Evolutionary conservation across 2,329 filamentous ascomycete species (phyloP).

Genomic region (Aspergillus pseudoterreus): DNA sequence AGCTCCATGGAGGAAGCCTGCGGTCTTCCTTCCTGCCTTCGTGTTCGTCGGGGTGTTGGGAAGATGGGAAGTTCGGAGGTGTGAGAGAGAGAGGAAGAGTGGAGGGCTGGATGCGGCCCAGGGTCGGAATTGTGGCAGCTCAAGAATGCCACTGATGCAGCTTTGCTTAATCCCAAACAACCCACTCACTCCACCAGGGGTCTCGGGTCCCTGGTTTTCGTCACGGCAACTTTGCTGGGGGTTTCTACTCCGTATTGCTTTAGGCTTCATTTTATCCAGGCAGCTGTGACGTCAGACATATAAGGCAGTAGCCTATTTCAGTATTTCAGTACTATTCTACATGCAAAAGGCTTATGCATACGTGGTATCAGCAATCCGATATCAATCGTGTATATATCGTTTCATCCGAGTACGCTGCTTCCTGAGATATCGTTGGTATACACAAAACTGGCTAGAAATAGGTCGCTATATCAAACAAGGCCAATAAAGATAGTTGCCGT

Average conservation of each 20-base stretch:
- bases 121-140: background rate
- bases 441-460: background rate
- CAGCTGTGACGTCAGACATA: no score
- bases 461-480: background rate
- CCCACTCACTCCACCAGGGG: background rate
- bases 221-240: background rate
- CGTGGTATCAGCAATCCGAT: no score
- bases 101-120: background rate
- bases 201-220: background rate
- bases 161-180: conserved; percentile 4
- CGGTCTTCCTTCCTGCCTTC: background rate
- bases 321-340: no score
- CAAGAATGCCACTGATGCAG: conserved; percentile 5
- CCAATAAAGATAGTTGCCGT: background rate
- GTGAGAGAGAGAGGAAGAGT: background rate
- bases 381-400: no score
- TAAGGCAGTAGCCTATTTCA: no score
- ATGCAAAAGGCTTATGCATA: no score
- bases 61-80: background rate
- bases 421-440: no score
- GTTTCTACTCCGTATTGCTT: no score
- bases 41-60: background rate
- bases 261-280: no score
- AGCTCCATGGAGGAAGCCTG: conserved; percentile 18
- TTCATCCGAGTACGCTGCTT: no score